Base-by-base conservation (phyloP, 2,329 filamentous ascomycete species). In the Penicillium frequentans region DNA sequence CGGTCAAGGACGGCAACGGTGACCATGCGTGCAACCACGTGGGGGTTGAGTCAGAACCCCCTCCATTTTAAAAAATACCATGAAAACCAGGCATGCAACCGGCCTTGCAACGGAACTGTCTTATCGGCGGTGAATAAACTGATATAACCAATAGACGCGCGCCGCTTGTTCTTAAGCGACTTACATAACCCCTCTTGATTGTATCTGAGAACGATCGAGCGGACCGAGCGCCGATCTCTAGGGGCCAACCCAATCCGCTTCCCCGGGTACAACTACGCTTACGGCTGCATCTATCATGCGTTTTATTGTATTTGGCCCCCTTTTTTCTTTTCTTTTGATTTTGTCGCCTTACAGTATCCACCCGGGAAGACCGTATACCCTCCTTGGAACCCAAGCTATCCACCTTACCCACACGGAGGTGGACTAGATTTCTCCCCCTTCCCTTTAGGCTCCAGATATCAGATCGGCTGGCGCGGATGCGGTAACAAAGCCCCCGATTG, bases 391-490 rank as follows among this genome's bases (percentile, higher is more conserved):
- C 19, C 11, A 19, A 23, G n/a, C 16, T 31, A 31, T 37, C 39
- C 39, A 23, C n/a, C 19, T 23, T 5, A 42, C 10, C 37, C 37
- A 42, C 37, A 3, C n/a, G 39, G 39, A 13, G 19, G 19, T 42
- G 19, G 19, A 19, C 35, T 39, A 42, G 9, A 21, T 33, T 23
- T 33, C 27, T 19, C 43, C 43, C 23, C 23, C 27, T 46, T 46
- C 5, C 27, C 21, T 21, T 50, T 31, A 43, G 43, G 39, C 49
- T 44, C 33, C 39, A 31, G 54, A 57, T 55, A 63, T 55, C 57
- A 57, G 63, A 66, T 65, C 59, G 58, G 58, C 45, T 64, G 64
- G 62, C 54, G 58, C 64, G 64, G 64, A 66, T 57, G 57, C 23
- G 19, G n/a, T 21, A 24, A 51, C 19, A 6, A 49, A 45, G n/a